Evolutionary conservation across 2,329 filamentous ascomycete species (phyloP).

Genomic region (Fusarium paranaense): DNA sequence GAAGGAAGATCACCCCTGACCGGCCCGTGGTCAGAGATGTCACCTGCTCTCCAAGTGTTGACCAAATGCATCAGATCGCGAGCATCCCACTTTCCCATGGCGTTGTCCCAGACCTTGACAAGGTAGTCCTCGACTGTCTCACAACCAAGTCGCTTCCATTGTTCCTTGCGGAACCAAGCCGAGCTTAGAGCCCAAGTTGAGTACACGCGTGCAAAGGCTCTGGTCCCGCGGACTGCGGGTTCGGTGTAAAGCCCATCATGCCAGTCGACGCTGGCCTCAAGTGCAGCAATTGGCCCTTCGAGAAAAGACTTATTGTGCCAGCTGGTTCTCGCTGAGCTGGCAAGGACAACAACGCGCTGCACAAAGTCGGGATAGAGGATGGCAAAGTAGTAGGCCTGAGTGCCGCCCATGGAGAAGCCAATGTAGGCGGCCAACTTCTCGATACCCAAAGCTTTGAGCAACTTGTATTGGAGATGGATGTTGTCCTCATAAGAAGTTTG

Average conservation of each 20-base stretch:
- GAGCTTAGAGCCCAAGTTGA: neutral
- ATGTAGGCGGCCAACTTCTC: neutral
- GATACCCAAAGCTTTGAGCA: neutral
- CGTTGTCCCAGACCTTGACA: neutral
- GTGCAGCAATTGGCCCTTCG: neutral
- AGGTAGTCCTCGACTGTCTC: neutral
- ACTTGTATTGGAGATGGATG: neutral
- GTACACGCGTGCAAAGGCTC: neutral
- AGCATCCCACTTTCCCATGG: neutral
- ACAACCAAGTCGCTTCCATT: neutral
- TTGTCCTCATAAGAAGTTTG: neutral
- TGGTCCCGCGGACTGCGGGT: neutral
- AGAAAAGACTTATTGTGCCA: neutral
- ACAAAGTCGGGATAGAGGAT: neutral
- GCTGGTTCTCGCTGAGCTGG: neutral
- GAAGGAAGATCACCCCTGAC: neutral
- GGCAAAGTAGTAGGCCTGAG: neutral
- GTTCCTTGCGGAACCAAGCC: neutral
- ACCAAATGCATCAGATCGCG: neutral
- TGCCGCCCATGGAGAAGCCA: neutral
- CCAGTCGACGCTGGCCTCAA: neutral
- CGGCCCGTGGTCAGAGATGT: neutral
- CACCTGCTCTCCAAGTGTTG: neutral
- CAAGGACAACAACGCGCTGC: neutral
- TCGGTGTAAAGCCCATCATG: neutral